Evolutionary conservation across 129 eudicot species (phyloP).

Genomic region (Flaveria sonorensis): DNA sequence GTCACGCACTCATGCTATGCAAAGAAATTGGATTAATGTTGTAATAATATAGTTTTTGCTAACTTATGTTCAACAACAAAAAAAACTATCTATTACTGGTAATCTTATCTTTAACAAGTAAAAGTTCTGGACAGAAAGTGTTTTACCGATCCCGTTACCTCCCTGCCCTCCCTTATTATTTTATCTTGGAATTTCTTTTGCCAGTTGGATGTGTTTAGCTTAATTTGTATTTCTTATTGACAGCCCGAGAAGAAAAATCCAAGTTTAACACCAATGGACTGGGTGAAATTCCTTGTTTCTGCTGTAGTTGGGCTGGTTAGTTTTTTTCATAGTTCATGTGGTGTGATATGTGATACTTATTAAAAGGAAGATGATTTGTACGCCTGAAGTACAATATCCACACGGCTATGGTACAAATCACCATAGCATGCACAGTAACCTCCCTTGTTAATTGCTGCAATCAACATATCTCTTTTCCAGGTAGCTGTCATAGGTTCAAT

Average conservation of each 20-base stretch:
- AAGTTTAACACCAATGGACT: conserved; percentile 95
- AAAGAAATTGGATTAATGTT: background rate
- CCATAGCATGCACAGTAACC: background rate
- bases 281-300: conserved; percentile 87
- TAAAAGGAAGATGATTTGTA: background rate
- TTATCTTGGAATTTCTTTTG: background rate
- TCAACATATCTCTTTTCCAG: conserved; percentile 40
- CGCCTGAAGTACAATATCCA: background rate
- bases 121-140: background rate
- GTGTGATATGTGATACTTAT: conserved; percentile 4
- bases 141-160: background rate
- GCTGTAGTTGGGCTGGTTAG: conserved; percentile 94
- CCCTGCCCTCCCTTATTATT: background rate
- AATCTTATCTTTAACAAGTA: background rate
- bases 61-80: background rate
- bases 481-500: conserved; percentile 78
- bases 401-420: background rate
- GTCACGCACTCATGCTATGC: background rate
- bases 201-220: background rate
- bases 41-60: background rate
- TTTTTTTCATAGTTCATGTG: conserved; percentile 14
- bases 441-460: conserved; percentile 10
- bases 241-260: conserved; percentile 99
- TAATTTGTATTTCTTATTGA: conserved; percentile 16
- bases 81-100: background rate